Evolutionary conservation across 2,329 filamentous ascomycete species (phyloP), one percentile per base, ranked within the genome.

Genomic region (Talaromyces sp.): DNA sequence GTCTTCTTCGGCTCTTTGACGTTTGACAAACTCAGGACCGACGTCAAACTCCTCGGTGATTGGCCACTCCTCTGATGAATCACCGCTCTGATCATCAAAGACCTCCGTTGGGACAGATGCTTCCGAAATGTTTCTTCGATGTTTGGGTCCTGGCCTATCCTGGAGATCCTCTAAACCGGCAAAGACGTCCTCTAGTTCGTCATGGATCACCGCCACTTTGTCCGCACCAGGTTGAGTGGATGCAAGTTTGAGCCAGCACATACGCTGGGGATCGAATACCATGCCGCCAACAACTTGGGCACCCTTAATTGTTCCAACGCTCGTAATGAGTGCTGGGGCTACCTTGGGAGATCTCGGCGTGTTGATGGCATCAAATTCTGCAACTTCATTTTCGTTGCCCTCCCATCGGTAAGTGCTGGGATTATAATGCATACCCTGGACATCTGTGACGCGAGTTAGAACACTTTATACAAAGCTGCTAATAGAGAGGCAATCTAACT

Each of bases 1-100:
- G 57, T 92, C 89, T 79, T 99, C 95, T 79, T 99, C 95, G 73
- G 94, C 92, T 66, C 91, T 86, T 74, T 98, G 94, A 68, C 93
- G 85, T 71, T 89, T 86, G 68, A 98, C 89, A 74, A 98, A 99
- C 76, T 96, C 92, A 3, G 94, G 95, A 0, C 95, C 95, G 64
- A 99, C 92, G 74, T 99, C 95, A 72, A 99, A 99, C 75, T 99
- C 95, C 78, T 99, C 95, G 61, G 92, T 92, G 13, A 97, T 91
- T 59, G 92, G 87, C 85, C 91, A 94, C 73, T 93, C 90, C 71
- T 93, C 90, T 65, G 78, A 80, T 8, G 78, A 79, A 63, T 81
- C 80, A 57, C 78, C 79, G 67, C 78, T 81, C 60, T 73, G 74
- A 61, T 80, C 79, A 37, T 79, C 78, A 19, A 73, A 73, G 47